phyloP scores from a whole-genome alignment of 1,284 basidiomycete genomes.

The Leucoagaricus sp. region DNA sequence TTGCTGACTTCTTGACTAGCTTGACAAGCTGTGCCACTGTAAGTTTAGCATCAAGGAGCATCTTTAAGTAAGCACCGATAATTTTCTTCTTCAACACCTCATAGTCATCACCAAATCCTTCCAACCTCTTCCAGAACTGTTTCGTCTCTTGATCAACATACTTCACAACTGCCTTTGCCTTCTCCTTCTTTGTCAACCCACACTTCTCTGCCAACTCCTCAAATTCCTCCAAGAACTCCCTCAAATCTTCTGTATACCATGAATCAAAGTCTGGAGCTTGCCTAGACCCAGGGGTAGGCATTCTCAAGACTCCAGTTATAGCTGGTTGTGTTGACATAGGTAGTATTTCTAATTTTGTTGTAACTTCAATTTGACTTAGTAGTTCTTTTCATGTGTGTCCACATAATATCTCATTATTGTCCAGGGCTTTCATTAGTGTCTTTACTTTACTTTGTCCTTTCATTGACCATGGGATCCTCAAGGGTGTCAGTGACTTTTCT shows the following conservation, averaged over 20 bases:
- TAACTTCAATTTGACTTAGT: background rate
- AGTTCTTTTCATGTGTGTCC: background rate
- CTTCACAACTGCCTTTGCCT: constrained; percentile 1
- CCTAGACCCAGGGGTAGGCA: background rate
- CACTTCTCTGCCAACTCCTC: background rate
- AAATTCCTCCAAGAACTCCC: constrained; percentile 15
- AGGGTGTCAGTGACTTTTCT: background rate
- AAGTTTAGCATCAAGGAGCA: background rate
- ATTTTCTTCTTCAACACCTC: constrained; percentile 8
- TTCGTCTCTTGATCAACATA: constrained; percentile 7
- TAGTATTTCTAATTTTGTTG: background rate
- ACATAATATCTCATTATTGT: background rate
- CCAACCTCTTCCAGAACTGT: constrained; percentile 2
- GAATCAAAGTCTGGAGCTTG: constrained; percentile 9
- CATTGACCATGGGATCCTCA: background rate
- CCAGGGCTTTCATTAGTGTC: too few relatives aligned
- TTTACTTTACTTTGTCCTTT: background rate
- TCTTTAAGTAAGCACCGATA: background rate
- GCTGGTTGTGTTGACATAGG: background rate
- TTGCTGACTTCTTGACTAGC: background rate
- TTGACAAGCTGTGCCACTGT: background rate
- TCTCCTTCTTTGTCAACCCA: constrained; percentile 3
- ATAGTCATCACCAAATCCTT: background rate
- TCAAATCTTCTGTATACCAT: constrained; percentile 6
- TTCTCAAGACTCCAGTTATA: background rate